Percentiles rank a stretch among this genome's conserved stretches.
Evolutionary conservation across 2,329 filamentous ascomycete species (phyloP).

Genomic region (Calonectria henricotiae): DNA sequence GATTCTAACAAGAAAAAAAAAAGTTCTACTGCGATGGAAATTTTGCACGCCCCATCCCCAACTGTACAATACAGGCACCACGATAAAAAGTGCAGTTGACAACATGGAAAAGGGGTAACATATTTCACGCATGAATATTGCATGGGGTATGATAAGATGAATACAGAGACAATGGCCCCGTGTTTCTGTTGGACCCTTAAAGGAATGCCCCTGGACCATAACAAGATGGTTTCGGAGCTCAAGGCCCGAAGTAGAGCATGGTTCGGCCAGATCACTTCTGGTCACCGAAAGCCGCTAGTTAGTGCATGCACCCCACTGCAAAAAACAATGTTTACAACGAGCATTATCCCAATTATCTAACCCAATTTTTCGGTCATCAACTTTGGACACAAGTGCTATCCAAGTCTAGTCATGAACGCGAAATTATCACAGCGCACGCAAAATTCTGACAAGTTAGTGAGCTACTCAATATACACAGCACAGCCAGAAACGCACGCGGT

Average conservation of each 20-base stretch:
- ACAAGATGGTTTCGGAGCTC: not conserved
- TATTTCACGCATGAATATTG: too few species aligned
- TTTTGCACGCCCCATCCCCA: too few species aligned
- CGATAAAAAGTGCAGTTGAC: too few species aligned
- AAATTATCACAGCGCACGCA: not conserved
- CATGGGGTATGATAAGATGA: not conserved
- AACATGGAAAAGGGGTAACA: too few species aligned
- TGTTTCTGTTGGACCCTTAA: not conserved
- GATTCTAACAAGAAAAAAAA: too few species aligned
- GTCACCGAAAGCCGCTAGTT: not conserved
- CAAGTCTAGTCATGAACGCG: not conserved
- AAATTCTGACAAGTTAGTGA: not conserved
- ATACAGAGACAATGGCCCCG: not conserved
- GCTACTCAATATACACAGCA: not conserved
- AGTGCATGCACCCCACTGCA: not conserved
- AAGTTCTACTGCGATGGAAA: too few species aligned
- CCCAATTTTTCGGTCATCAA: not conserved
- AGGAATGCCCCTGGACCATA: not conserved
- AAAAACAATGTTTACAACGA: not conserved
- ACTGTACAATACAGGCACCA: too few species aligned
- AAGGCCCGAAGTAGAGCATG: constrained; percentile 2
- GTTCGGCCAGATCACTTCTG: not conserved
- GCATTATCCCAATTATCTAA: not conserved
- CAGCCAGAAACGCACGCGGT: not conserved
- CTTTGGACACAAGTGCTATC: too few species aligned